Evolutionary conservation across 768 basidiomycete species (phyloP).

Genomic region (Pisolithus microcarpus): DNA sequence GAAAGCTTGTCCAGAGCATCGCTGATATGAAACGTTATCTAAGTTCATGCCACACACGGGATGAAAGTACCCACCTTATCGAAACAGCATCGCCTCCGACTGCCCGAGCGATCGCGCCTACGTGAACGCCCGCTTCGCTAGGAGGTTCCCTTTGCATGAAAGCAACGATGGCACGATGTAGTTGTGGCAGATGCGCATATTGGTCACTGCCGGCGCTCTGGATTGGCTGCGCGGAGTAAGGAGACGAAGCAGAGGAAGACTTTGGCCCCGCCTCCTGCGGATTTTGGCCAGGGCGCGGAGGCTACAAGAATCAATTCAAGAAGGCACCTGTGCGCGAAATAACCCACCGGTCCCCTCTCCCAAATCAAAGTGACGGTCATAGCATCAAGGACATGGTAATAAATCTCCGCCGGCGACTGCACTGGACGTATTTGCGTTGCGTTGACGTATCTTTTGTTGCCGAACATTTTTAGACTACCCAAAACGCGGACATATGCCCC

Average conservation of each 20-base stretch:
- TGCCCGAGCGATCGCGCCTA: conserved; percentile 62
- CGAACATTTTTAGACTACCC: conserved; percentile 77
- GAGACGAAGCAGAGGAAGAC: conserved; percentile 32
- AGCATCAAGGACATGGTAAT: conserved; percentile 74
- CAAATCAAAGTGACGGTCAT: conserved; percentile 61
- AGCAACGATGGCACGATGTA: conserved; percentile 61
- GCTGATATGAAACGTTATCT: conserved; percentile 30
- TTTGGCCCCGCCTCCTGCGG: conserved; percentile 9
- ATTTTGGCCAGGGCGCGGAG: conserved; percentile 26
- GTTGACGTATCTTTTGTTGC: conserved; percentile 75
- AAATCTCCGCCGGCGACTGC: conserved; percentile 67
- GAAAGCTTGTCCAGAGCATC: conserved; percentile 70
- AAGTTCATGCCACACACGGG: background rate
- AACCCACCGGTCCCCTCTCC: conserved; percentile 58
- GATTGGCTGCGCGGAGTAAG: conserved; percentile 35
- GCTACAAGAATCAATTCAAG: conserved; percentile 16
- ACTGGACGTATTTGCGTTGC: conserved; percentile 64
- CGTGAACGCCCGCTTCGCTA: conserved; percentile 62
- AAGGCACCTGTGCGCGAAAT: background rate
- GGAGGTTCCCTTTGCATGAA: conserved; percentile 47
- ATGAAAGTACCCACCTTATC: conserved; percentile 47
- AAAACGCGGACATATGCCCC: conserved; percentile 74
- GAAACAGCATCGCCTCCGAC: conserved; percentile 50
- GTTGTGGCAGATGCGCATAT: conserved; percentile 47
- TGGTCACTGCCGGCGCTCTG: conserved; percentile 31